Base-by-base conservation (phyloP, 2,329 filamentous ascomycete genomes). In the Aspergillus novoparasiticus region DNA sequence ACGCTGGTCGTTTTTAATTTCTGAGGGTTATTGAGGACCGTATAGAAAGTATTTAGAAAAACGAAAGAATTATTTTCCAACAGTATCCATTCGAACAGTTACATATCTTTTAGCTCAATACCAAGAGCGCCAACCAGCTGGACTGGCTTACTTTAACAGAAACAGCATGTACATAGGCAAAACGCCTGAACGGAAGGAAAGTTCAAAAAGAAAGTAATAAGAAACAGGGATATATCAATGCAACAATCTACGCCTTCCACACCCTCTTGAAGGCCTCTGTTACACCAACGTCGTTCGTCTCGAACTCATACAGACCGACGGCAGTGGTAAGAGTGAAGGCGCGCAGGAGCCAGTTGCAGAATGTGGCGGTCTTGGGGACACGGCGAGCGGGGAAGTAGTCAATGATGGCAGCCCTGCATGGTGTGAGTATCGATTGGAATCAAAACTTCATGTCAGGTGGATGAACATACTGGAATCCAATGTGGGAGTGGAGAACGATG, bases 271-370 rank as follows among this genome's bases (percentile, higher is more conserved):
- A 85, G 36, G 89, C 90, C 85, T 96, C 94, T 10, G 93, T 97
- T 64, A 99, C 79, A 69, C 95, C 95, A 58, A 99, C 93, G 71
- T 99, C 95, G 76, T 97, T 98, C 36, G 95, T 99, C 89, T 99
- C 95, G 74, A 98, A 98, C 81, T 98, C 94, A 82, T 99, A 99
- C 74, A 98, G 85, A 62, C 94, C 94, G 69, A 97, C 85, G 57
- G 91, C 93, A 66, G 94, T 92, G 58, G 92, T 83, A 63, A 94
- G 84, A 12, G 96, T 97, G 64, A 87, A 89, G 53, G 85, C 81
- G 74, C 94, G 93, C 67, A 98, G 87, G 43, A 85, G 83, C 93
- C 93, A 98, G 79, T 86, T 87, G 76, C 89, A 84, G n/a, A 83
- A 60, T 75, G 87, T 89, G 77, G 87, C 87, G 64, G 87, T 80